Evolutionary conservation across 2,329 filamentous ascomycete species (phyloP), one percentile per base, ranked within the genome.

Genomic region (Beauveria australis): DNA sequence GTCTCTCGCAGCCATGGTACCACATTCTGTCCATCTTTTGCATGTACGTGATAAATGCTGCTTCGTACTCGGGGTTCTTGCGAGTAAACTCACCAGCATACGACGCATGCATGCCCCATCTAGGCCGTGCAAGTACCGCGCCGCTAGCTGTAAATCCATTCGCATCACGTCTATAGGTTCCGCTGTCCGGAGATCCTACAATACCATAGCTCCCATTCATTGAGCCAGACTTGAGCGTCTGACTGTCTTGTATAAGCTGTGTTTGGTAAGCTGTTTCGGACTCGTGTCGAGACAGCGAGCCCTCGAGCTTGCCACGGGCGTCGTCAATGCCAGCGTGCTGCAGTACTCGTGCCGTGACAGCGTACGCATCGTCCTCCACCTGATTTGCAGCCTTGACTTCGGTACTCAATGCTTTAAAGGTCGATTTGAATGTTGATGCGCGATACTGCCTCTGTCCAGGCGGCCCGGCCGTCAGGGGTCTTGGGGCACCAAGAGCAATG

Each of bases 381-480:
- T 63, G 63, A 6, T 63, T 67, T 44, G 71, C 69, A 8, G 63
- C 26, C 19, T 60, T 63, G 3, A 52, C n/a, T 33, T 68, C 66
- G 26, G 68, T 67, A 18, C 71, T 69, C 37, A 73, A 67, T 37
- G 71, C 67, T 60, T 71, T 75, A 61, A 74, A 68, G 1, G 72
- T 70, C 9, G 70, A 68, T 30, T 80, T 77, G 40, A 78, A 72
- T 2, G 74, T 74, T 26, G 74, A 73, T n/a, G 78, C 72, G 22
- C 73, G 77, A 64, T 77, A 77, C 60, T 80, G 78, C 47, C 81
- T 77, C 62, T 79, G 78, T 22, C 81, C 81, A 14, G 81, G 81
- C 47, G 81, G 81, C 1, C 81, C 81, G 30, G 81, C 81, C 22
- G 78, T 82, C 64, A 83, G 66, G 10, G 81, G 81, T 24, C 70